phyloP scores from a whole-genome alignment of 441 rosid genomes.

The Flueggea neowawraea region DNA sequence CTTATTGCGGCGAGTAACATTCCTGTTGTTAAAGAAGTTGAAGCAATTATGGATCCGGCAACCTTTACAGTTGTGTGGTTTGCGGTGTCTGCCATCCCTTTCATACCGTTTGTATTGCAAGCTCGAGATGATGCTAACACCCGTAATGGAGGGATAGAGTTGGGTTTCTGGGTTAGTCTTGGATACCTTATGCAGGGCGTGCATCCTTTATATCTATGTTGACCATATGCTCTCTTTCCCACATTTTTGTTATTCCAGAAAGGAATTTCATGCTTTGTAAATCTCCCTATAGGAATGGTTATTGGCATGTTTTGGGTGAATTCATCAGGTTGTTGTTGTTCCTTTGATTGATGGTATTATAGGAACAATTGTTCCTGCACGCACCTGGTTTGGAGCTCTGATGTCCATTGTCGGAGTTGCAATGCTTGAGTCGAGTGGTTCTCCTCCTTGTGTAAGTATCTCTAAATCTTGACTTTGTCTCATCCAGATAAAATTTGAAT shows the following conservation, averaged over 20 bases:
- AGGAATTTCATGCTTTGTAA: too few relatives aligned
- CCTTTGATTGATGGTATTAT: conserved; percentile 71
- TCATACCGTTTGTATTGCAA: conserved; percentile 39
- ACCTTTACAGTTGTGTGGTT: conserved; percentile 52
- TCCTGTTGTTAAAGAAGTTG: conserved; percentile 55
- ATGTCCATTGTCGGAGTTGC: conserved; percentile 56
- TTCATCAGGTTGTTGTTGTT: conserved; percentile 56
- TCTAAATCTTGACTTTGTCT: too few relatives aligned
- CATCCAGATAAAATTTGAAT: too few relatives aligned
- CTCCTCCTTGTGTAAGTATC: conserved; percentile 47
- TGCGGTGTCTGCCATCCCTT: conserved; percentile 44
- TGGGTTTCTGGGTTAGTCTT: conserved; percentile 66
- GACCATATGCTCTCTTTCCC: conserved; percentile 36
- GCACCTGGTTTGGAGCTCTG: conserved; percentile 58
- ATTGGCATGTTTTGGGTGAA: conserved; percentile 16
- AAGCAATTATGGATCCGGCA: conserved; percentile 44
- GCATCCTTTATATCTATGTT: conserved; percentile 58
- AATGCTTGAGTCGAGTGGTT: conserved; percentile 64
- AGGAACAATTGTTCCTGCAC: conserved; percentile 57
- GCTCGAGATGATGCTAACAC: conserved; percentile 38
- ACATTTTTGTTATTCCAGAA: too few relatives aligned
- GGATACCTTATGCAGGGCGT: conserved; percentile 65
- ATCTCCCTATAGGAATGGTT: too few relatives aligned
- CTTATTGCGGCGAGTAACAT: too few relatives aligned
- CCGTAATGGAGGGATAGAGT: conserved; percentile 57